These are phyloP conservation scores for Exutisphaerella laricina DNA, from an alignment of 2,329 filamentous ascomycete genomes.

Conservation along the genomic window DNA sequence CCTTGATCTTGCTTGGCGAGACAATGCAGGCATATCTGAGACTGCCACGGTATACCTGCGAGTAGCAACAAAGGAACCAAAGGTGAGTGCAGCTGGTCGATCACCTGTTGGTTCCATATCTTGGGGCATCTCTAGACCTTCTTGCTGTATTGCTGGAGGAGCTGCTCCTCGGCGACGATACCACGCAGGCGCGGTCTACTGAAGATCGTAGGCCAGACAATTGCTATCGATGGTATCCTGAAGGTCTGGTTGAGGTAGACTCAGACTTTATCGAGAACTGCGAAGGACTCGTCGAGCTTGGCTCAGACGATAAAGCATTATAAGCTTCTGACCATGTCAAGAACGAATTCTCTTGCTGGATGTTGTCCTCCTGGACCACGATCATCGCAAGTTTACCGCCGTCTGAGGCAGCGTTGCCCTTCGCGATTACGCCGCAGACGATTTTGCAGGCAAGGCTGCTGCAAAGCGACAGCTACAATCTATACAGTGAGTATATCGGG, in stretches of 20 bases:
- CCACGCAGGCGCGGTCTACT: not conserved
- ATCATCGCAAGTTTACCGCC: not conserved
- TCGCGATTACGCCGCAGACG: not conserved
- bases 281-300: not conserved
- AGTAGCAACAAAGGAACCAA: no score
- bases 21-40: no score
- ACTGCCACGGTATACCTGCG: no score
- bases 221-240: not conserved
- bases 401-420: not conserved
- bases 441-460: not conserved
- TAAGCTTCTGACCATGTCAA: not conserved
- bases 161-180: not conserved
- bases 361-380: not conserved
- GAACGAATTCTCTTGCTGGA: not conserved
- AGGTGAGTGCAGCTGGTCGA: not conserved
- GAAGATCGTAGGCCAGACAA: not conserved
- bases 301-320: not conserved
- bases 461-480: not conserved
- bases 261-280: not conserved
- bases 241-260: no score
- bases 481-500: not conserved
- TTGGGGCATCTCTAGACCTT: not conserved
- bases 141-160: not conserved
- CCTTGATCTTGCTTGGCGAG: no score
- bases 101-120: not conserved